Base-by-base conservation (phyloP, 306 rosid species). In the Astragalus glycyphyllos region DNA sequence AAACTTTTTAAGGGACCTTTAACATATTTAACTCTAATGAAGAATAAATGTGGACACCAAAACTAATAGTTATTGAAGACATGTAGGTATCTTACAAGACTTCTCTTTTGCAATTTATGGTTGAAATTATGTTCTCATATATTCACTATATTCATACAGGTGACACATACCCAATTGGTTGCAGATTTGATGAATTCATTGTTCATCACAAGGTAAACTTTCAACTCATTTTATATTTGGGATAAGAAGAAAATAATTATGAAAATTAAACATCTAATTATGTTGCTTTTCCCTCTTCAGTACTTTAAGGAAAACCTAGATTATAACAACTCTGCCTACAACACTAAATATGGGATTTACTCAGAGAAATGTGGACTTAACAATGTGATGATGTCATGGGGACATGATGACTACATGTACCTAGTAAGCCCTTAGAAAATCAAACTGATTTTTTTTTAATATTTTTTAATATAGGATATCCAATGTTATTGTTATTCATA, bases 351-450 rank as follows among this genome's bases (percentile, higher is more conserved):
- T 77, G 97, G 97, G 15, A 84, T 82, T 63, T 91, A 91, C 82
- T 74, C 86, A 0, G 83, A 84, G 70, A 83, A 80, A 55, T 85
- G 96, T 73, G 96, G 97, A 56, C 96, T 91, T 14, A 54, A 83
- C 83, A 91, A 85, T 29, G 92, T 89, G 8, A 29, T 89, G 86
- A 89, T 89, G 96, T 92, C 98, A 11, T 92, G 94, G 96, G 97
- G 98, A 49, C 96, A 92, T 13, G 98, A 87, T 70, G 98, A 92
- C 64, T 92, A 92, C 73, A 89, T 92, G 98, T 89, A 89, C 56
- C 71, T 91, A 76, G 97, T 89, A 87, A 53, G 65, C 15, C 58
- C 53, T 37, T 46, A 11, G 3, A 51, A 71, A 70, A n/a, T 8
- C 59, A 14, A 50, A 40, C 2, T 50, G 56, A 51, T 12, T 44